Evolutionary conservation across 2,329 filamentous ascomycete genomes (phyloP), one percentile per base, ranked within the genome.

Genomic region (Teratosphaeria pseudoeucalypti): DNA sequence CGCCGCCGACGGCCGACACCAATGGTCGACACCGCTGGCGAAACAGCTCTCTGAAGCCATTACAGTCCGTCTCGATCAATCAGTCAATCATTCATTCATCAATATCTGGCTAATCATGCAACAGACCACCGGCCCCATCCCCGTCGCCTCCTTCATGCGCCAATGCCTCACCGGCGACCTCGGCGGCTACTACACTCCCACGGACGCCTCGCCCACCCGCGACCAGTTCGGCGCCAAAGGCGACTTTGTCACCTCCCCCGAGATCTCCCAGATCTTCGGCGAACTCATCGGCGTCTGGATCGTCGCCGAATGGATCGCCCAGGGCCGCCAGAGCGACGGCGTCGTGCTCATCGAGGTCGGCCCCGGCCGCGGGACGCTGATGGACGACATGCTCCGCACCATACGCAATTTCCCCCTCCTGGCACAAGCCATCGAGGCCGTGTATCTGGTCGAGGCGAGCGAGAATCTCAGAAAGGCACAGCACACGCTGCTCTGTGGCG

Each of bases 241-340:
- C 29, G 94, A 99, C 75, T 99, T 99, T 71, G 87, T 97, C 57
- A 99, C 94, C 0, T 96, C 92, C 0, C 94, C 94, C 0, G 94
- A 99, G 75, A 97, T 99, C 67, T 96, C 92, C 0, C 94, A 97
- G 72, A 83, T 97, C 12, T 99, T 99, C 75, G 94, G 94, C 27
- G 94, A 99, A 76, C 81, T 99, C 32, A 80, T 97, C 59, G 94
- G 90, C 4, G 84, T 99, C 67, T 99, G 94, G 94, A 86, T 96
- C 62, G 87, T 97, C 57, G 86, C 92, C 52, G 94, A 99, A 79
- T 99, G 94, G 92, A 89, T 97, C 73, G 87, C 88, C 49, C 94
- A 99, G 73, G 92, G 91, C 16, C 82, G 81, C 61, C 88, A 83
- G 58, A 83, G 78, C 62, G 79, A 82, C 34, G 90, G 89, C 29